phyloP scores from a whole-genome alignment of 345 rosid genomes.

The Bretschneidera sinensis region DNA sequence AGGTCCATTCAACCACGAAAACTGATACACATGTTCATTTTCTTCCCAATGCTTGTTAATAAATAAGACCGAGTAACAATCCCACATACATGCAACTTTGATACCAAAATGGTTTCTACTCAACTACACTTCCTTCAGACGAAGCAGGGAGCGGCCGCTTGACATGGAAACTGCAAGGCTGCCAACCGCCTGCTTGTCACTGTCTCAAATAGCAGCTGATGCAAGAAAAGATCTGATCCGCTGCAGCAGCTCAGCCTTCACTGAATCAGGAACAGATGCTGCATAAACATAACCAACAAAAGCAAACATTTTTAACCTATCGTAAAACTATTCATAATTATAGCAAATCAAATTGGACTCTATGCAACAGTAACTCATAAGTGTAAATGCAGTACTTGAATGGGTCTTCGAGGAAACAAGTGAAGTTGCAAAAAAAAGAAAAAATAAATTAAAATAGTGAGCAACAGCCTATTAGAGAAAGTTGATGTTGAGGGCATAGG shows the following conservation, averaged over 20 bases:
- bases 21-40: no score
- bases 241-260: slow-evolving; percentile 68
- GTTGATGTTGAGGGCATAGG: no score
- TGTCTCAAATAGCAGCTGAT: slow-evolving; percentile 31
- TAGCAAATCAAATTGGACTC: not conserved
- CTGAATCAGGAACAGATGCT: slow-evolving; percentile 67
- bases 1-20: no score
- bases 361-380: not conserved
- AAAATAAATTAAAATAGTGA: not conserved
- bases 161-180: not conserved
- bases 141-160: not conserved
- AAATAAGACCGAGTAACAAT: no score
- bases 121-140: no score
- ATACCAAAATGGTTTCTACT: no score
- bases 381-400: no score
- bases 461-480: not conserved
- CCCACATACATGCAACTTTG: no score
- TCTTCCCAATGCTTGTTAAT: no score
- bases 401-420: not conserved
- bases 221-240: slow-evolving; percentile 51
- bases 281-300: slow-evolving; percentile 21
- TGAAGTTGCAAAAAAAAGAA: no score
- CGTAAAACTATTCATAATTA: no score
- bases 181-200: not conserved
- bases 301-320: not conserved